Evolutionary conservation across 192 early-diverging fungal species (phyloP), one percentile per base, ranked within the genome.

Genomic region (Lunasporangiospora selenospora): DNA sequence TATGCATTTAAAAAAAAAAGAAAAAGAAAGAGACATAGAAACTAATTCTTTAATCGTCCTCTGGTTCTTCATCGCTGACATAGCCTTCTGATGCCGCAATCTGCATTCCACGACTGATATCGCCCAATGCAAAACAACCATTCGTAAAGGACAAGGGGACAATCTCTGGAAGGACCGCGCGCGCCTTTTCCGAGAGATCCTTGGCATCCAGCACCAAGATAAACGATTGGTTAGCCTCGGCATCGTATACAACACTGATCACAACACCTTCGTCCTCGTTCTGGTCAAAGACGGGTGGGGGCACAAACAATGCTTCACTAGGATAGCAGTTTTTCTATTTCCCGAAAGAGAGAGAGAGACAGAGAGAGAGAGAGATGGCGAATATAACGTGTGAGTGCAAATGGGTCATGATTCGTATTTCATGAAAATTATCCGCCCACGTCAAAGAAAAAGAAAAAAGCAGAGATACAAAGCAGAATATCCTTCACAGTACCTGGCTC

Each of bases 301-400:
- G 87, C 26, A 95, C 85, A 81, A 93, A 95, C 16, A 89, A 62
- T 1, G 93, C 86, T 76, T 95, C 90, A 9, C 89, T 88, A 27
- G 93, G 90, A 55, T 84, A 91, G 69, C 88, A 89, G 63, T 89
- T 77, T 43, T 81, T 81, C 65, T 89, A 79, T 41, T 78, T n/a
- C n/a, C n/a, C n/a, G n/a, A 18, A 18, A 38, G 6, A 36, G 19
- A 36, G 0, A 8, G 13, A 16, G 15, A n/a, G 38, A 37, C 4
- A 24, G 13, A 46, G 54, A 42, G 9, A 19, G 3, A 39, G 21
- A 18, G 26, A 3, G 27, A 49, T 31, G 37, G 21, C 40, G 19
- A 41, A 38, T 15, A 51, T 37, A 18, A 15, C 13, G 27, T 40
- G 12, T 29, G n/a, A n/a, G n/a, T n/a, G n/a, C n/a, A n/a, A n/a